Evolutionary conservation across 169 alveolate species (phyloP).

Genomic region (Plasmodium gaboni): DNA sequence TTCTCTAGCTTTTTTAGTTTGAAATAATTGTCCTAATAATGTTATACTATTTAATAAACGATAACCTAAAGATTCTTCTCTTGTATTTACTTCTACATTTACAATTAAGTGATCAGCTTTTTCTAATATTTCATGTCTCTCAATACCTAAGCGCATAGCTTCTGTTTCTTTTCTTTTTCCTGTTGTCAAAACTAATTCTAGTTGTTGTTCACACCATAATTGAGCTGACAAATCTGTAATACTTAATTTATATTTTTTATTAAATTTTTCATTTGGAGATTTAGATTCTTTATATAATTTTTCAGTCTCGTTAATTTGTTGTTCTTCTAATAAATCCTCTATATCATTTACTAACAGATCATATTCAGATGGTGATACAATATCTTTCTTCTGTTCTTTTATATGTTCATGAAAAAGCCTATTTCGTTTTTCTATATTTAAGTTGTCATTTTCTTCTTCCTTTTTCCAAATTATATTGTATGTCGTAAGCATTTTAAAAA

Average conservation of each 20-base stretch:
- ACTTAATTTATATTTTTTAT: conserved; percentile 84
- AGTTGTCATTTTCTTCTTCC: conserved; percentile 18
- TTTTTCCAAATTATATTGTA: conserved; percentile 67
- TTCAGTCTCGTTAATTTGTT: conserved; percentile 76
- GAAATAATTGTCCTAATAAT: conserved; percentile 79
- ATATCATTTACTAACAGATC: conserved; percentile 59
- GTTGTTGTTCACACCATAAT: conserved; percentile 88
- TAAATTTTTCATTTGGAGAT: conserved; percentile 73
- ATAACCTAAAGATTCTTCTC: conserved; percentile 86
- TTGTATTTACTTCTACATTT: conserved; percentile 83
- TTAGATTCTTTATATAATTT: conserved; percentile 64
- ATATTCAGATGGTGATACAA: conserved; percentile 25
- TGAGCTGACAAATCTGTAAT: conserved; percentile 87
- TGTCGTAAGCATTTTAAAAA: conserved; percentile 58
- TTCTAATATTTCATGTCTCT: conserved; percentile 87
- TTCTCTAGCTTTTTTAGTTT: conserved; percentile 85
- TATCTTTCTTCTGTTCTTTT: conserved; percentile 12
- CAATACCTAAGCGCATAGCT: conserved; percentile 85
- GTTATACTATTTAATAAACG: conserved; percentile 82
- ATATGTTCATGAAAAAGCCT: not conserved
- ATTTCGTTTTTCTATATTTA: conserved; percentile 18
- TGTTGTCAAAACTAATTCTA: conserved; percentile 83
- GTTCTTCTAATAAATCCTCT: conserved; percentile 72
- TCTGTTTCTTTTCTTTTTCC: conserved; percentile 85
- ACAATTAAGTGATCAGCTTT: conserved; percentile 86